phyloP scores from a whole-genome alignment of 2,329 filamentous ascomycete species.

The Endothia cerciana region DNA sequence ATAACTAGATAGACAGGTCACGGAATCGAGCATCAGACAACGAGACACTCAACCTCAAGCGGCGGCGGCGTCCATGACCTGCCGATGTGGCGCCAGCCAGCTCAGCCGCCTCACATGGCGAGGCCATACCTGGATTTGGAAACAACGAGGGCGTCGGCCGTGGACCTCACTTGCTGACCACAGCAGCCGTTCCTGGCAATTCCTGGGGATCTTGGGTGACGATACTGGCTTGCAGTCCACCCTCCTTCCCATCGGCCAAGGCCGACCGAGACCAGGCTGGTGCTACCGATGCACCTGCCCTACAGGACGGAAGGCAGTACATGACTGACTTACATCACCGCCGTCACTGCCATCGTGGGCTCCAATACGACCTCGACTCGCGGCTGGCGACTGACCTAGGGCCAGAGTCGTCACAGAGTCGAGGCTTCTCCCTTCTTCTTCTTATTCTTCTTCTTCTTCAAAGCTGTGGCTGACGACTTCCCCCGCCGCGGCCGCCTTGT shows the following conservation, averaged over 20 bases:
- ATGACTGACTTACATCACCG: not conserved
- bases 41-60: not conserved
- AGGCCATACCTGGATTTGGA: too few relatives aligned
- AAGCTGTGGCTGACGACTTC: not conserved
- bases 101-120: too few relatives aligned
- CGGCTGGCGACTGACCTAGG: too few relatives aligned
- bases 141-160: too few relatives aligned
- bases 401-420: too few relatives aligned
- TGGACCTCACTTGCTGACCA: too few relatives aligned
- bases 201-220: too few relatives aligned
- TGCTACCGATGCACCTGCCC: slow-evolving; percentile 1
- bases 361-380: too few relatives aligned
- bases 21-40: not conserved
- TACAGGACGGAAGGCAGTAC: not conserved
- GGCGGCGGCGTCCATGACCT: not conserved
- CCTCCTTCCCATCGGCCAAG: not conserved
- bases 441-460: too few relatives aligned
- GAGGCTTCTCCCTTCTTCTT: too few relatives aligned
- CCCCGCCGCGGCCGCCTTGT: too few relatives aligned
- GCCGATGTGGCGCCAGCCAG: not conserved
- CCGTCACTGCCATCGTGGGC: not conserved
- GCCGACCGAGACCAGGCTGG: not conserved
- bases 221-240: not conserved
- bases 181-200: too few relatives aligned
- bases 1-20: not conserved